phyloP scores from a whole-genome alignment of 179 eudicot species.

The Drosera spatulata region DNA sequence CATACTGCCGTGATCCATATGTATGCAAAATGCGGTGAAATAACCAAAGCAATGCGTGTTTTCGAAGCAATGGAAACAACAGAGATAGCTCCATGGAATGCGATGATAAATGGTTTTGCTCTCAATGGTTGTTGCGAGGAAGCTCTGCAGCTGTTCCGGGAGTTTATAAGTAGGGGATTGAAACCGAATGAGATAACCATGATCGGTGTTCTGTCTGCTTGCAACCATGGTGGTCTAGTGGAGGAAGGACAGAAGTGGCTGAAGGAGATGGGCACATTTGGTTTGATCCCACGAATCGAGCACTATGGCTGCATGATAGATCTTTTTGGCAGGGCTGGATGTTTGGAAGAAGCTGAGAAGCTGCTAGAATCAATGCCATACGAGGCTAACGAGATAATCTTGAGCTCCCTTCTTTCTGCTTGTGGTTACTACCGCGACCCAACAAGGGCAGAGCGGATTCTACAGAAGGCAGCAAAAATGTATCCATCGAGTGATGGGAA shows the following conservation, averaged over 20 bases:
- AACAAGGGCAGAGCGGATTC: conserved; percentile 42
- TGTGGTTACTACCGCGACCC: conserved; percentile 49
- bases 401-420: conserved; percentile 63
- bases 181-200: conserved; percentile 54
- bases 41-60: conserved; percentile 37
- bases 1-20: conserved; percentile 53
- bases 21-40: conserved; percentile 79
- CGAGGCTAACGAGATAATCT: conserved; percentile 51
- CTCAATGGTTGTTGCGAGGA: conserved; percentile 53
- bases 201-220: conserved; percentile 68
- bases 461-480: conserved; percentile 26
- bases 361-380: conserved; percentile 53
- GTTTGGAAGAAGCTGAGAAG: conserved; percentile 61
- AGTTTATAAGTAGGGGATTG: conserved; percentile 36
- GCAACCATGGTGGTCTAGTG: conserved; percentile 70
- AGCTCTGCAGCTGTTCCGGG: conserved; percentile 42
- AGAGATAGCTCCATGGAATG: conserved; percentile 68
- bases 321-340: conserved; percentile 61
- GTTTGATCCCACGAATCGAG: conserved; percentile 41
- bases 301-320: conserved; percentile 76
- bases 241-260: conserved; percentile 69
- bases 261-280: conserved; percentile 30
- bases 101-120: conserved; percentile 67
- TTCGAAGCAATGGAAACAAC: conserved; percentile 35
- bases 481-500: conserved; percentile 46